Evolutionary conservation across 2,329 filamentous ascomycete genomes (phyloP).

Genomic region (Paraconiothyrium sp.): DNA sequence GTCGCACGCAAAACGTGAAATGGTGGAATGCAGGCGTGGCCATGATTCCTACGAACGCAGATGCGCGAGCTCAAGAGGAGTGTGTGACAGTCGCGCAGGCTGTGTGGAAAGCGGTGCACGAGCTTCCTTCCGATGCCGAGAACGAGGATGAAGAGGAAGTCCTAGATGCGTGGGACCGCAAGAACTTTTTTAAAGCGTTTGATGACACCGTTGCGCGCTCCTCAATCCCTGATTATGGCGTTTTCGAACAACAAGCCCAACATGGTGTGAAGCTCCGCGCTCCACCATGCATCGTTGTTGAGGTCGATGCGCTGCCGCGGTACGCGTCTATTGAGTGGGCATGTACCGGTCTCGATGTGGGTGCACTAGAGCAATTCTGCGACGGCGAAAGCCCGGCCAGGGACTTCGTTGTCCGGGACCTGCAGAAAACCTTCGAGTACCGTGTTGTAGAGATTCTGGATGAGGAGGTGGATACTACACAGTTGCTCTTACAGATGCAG

Average conservation of each 20-base stretch:
- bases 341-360: conserved; percentile 64
- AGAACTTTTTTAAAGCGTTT: conserved; percentile 59
- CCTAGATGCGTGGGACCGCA: conserved; percentile 73
- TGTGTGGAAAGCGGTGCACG: conserved; percentile 55
- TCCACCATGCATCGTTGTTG: conserved; percentile 75
- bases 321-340: conserved; percentile 85
- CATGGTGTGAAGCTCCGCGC: not conserved
- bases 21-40: conserved; percentile 81
- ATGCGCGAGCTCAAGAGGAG: conserved; percentile 18
- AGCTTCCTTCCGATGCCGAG: conserved; percentile 11
- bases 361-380: not conserved
- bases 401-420: not conserved
- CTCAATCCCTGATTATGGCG: conserved; percentile 54
- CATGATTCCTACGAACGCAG: conserved; percentile 25
- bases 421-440: conserved; percentile 19
- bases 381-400: not conserved
- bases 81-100: conserved; percentile 50
- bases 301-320: conserved; percentile 81
- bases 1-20: conserved; percentile 72
- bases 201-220: conserved; percentile 37
- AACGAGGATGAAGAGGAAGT: conserved; percentile 58
- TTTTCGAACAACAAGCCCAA: not conserved
- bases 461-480: not conserved
- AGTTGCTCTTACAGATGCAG: not conserved
- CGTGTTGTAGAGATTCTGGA: conserved; percentile 26